phyloP scores from a whole-genome alignment of 2,329 filamentous ascomycete genomes.

The Zymoseptoria tritici region DNA sequence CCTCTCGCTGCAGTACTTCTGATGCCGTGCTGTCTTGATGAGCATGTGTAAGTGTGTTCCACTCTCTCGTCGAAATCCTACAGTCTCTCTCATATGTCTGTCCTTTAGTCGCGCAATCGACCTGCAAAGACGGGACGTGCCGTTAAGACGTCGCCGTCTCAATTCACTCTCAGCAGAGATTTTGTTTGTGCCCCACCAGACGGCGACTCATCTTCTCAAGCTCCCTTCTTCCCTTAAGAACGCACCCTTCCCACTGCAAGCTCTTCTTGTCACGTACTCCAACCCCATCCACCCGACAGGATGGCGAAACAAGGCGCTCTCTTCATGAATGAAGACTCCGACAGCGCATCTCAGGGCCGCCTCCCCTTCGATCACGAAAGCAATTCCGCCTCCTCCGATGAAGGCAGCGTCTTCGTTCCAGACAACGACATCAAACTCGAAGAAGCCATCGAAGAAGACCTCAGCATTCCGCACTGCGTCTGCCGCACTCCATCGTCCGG shows the following conservation, averaged over 20 bases:
- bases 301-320: neutral
- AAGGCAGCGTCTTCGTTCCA: neutral
- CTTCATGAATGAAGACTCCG: neutral
- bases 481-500: slow-evolving; percentile 84
- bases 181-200: neutral
- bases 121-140: neutral
- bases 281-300: neutral
- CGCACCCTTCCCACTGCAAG: neutral
- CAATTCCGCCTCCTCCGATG: neutral
- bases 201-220: neutral
- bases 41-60: neutral
- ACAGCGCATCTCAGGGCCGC: neutral
- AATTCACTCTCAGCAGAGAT: neutral
- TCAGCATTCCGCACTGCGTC: slow-evolving; percentile 62
- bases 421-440: slow-evolving; percentile 12
- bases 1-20: neutral
- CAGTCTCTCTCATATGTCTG: neutral
- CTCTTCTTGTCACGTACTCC: neutral
- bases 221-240: neutral
- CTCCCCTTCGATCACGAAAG: neutral
- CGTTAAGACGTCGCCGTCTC: neutral
- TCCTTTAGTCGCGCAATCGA: neutral
- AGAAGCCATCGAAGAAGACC: slow-evolving; percentile 48
- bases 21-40: neutral
- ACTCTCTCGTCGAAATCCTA: neutral